Percentiles rank a stretch among this genome's conserved stretches.
Evolutionary conservation across 176 grass and related monocot species (phyloP).

Genomic region (Aegilops bicornis): DNA sequence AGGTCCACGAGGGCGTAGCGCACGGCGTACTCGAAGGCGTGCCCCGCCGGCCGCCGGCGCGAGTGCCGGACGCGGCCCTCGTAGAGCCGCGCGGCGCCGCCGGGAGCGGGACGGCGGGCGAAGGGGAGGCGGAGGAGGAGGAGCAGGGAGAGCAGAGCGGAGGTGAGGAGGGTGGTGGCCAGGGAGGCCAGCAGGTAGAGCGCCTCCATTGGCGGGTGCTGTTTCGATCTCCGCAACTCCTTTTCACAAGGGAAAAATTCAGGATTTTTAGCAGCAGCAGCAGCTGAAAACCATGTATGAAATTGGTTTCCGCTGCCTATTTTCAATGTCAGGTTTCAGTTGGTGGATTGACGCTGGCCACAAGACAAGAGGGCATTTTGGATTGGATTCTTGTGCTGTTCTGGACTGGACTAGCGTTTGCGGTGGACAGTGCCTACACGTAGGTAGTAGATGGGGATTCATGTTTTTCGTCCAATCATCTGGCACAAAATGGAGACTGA

Average conservation of each 20-base stretch:
- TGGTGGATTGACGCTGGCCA: not conserved
- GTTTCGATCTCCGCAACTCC: not conserved
- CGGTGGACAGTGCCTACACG: not conserved
- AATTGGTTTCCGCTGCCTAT: not conserved
- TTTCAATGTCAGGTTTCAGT: not conserved
- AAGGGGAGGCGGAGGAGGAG: constrained; percentile 39
- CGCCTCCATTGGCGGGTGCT: constrained; percentile 49
- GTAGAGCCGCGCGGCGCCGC: constrained; percentile 38
- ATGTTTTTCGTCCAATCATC: not conserved
- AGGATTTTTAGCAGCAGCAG: not conserved
- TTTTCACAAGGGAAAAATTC: not conserved
- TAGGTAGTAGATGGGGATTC: too few relatives aligned
- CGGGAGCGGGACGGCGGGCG: not conserved
- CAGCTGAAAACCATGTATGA: too few relatives aligned
- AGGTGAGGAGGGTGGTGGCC: constrained; percentile 37
- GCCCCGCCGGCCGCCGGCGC: constrained; percentile 53
- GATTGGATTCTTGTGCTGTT: constrained; percentile 8
- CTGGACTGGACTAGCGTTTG: not conserved
- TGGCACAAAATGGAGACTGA: not conserved
- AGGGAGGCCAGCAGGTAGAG: constrained; percentile 58
- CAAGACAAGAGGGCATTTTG: not conserved
- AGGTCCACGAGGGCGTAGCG: constrained; percentile 82
- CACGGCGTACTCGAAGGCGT: constrained; percentile 78
- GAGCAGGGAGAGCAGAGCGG: constrained; percentile 34
- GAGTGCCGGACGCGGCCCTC: constrained; percentile 71